Evolutionary conservation across 108 stramenopile species (phyloP), one percentile per base, ranked within the genome.

Genomic region (Nitzschia inconspicua): DNA sequence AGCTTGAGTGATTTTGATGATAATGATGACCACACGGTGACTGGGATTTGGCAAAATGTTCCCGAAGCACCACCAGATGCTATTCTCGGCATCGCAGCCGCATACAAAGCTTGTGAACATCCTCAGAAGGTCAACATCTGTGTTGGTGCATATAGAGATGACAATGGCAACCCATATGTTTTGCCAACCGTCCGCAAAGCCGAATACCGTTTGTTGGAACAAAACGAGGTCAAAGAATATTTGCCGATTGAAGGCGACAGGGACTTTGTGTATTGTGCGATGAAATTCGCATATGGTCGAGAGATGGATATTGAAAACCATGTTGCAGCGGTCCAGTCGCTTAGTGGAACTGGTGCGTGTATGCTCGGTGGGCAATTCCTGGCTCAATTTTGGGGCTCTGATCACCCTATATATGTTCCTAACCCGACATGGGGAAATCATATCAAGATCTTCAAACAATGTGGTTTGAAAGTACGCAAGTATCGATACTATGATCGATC

Each of bases 391-490:
- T 68, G 44, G 3, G 65, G 65, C 5, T n/a, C n/a, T n/a, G n/a
- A 43, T 41, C 68, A 56, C 39, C 52, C 69, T 16, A 89, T 97
- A 58, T 91, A 91, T 66, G 46, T 93, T 41, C 94, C 96, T 23
- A 64, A 86, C 68, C 95, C 95, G 3, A 94, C 95, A 4, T 97
- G 96, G 95, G 95, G 89, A 20, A 97, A 97, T 73, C 95, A 97
- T 63, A 79, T 86, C 39, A 57, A 86, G 37, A 95, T 97, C 53
- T 82, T 93, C 42, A 43, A 73, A 28, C 49, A 88, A 52, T 73
- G 78, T 23, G 91, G 94, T 7, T 58, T 97, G 61, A 85, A 93
- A 23, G 79, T 89, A 3, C 66, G 57, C 27, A 65, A 65, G 34
- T 96, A 96, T 69, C 66, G 82, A 10, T 97, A 96, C 77, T 95